Base-by-base conservation (phyloP, 352 stramenopile genomes). In the Phytophthora sp. region DNA sequence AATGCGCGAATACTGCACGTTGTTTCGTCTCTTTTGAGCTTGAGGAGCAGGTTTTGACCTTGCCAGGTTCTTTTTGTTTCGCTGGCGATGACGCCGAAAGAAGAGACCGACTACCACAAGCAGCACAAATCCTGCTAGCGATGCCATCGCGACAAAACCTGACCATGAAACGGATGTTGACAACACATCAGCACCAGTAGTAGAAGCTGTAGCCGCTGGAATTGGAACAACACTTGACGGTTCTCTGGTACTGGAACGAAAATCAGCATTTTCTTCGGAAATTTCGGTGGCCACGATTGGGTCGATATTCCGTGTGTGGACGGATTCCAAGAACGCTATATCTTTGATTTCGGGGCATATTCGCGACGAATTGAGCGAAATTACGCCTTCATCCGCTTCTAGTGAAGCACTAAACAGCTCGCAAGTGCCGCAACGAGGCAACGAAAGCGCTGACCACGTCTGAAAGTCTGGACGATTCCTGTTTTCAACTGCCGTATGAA, bases 341-440 rank as follows among this genome's bases (percentile, higher is more conserved):
- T 86, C 79, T 16, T 73, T 62, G 7, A 80, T 62, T 9, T 61
- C 61, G 16, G 30, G 30, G 24, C 79, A 88, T 31, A 77, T 60
- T 13, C 36, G 44, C 35, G 57, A 66, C 3, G 11, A 8, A 12
- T 29, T 54, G 3, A 5, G 2, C 8, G 46, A 7, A 1, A 29
- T 49, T 21, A n/a, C n/a, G 7, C 11, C 33, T 16, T 44, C 27
- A 15, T 50, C 30, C n/a, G 33, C 24, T 23, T 21, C 36, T 30
- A 8, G 7, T 30, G 41, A 23, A 24, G 21, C 46, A 24, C 78
- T 78, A 77, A 88, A 89, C 2, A 51, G n/a, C 35, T 73, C 72
- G 27, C 82, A 90, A 4, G 76, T 71, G 20, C 80, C 80, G 51
- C 82, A 90, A 0, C 65, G 82, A 62, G 82, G 80, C 1, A 88